Conservation (phyloP, 805 yeast species). For the Saturnispora zaruensis region DNA sequence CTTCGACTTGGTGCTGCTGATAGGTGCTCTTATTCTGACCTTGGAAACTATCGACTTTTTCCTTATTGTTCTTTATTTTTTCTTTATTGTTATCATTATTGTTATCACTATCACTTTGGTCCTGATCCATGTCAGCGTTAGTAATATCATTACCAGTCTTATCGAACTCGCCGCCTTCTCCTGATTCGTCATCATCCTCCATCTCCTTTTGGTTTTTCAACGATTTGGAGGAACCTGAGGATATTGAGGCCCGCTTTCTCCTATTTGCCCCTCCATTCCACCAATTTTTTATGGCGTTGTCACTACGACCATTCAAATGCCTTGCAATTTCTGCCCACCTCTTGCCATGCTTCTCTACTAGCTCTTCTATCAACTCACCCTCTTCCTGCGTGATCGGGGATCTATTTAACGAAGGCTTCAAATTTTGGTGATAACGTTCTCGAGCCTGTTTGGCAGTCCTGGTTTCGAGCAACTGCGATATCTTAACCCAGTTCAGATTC, state of each 20-base stretch:
- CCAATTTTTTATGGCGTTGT: conserved; percentile 90
- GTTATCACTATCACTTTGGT: neutral
- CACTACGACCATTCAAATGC: conserved; percentile 79
- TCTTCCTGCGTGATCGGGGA: conserved; percentile 80
- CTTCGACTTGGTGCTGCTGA: neutral
- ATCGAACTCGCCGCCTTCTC: neutral
- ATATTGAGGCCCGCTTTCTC: conserved; percentile 41
- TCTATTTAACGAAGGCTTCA: conserved; percentile 75
- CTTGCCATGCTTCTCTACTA: conserved; percentile 74
- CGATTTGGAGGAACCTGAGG: conserved; percentile 1
- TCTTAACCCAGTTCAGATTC: conserved; percentile 69
- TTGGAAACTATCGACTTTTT: conserved; percentile 14
- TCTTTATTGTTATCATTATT: neutral
- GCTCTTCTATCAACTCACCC: conserved; percentile 69
- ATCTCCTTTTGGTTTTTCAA: neutral
- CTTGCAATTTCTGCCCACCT: conserved; percentile 93
- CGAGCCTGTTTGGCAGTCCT: conserved; percentile 89
- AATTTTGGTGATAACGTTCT: conserved; percentile 84
- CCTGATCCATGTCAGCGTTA: neutral
- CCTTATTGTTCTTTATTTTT: conserved; percentile 6
- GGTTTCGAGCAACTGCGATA: conserved; percentile 61
- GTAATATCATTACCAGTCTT: neutral
- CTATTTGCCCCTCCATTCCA: conserved; percentile 94
- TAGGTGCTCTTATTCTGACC: conserved; percentile 2
- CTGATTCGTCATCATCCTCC: neutral